phyloP scores from a whole-genome alignment of 2,329 filamentous ascomycete species.

The Fusarium kyushuense region DNA sequence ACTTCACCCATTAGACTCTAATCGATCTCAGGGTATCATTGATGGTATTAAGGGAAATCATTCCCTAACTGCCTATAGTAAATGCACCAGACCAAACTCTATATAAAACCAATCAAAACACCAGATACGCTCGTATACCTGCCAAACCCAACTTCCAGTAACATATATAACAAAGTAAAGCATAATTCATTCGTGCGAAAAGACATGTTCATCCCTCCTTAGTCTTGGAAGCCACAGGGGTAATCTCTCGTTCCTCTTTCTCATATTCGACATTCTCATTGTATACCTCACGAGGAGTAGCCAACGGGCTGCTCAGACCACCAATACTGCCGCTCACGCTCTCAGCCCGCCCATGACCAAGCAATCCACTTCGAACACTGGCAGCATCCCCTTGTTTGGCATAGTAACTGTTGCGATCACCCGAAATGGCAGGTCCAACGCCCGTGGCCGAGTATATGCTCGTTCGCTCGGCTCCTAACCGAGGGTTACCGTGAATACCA shows the following conservation, averaged over 20 bases:
- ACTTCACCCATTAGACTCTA: not conserved
- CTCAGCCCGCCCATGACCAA: conserved; percentile 83
- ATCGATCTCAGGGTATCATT: conserved; percentile 49
- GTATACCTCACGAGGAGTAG: conserved; percentile 64
- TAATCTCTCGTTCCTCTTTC: conserved; percentile 43
- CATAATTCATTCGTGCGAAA: conserved; percentile 39
- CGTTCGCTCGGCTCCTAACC: conserved; percentile 70
- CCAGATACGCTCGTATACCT: conserved; percentile 32
- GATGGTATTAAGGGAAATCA: conserved; percentile 43
- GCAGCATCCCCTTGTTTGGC: conserved; percentile 77
- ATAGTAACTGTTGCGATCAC: conserved; percentile 86
- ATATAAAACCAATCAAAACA: conserved; percentile 35
- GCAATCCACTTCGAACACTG: conserved; percentile 80
- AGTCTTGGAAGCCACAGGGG: conserved; percentile 30
- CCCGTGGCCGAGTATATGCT: conserved; percentile 86
- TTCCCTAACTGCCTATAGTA: conserved; percentile 35
- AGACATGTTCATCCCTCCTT: conserved; percentile 33
- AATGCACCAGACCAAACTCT: conserved; percentile 42
- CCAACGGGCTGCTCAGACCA: conserved; percentile 70
- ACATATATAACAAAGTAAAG: conserved; percentile 24
- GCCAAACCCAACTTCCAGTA: conserved; percentile 30
- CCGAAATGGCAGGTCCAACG: conserved; percentile 71
- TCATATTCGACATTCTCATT: conserved; percentile 52
- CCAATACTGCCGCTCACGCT: conserved; percentile 83
- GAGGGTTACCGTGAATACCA: conserved; percentile 64